These are phyloP conservation scores for Dacryopinax spathularia DNA, from an alignment of 768 basidiomycete genomes.

Conservation along the genomic window DNA sequence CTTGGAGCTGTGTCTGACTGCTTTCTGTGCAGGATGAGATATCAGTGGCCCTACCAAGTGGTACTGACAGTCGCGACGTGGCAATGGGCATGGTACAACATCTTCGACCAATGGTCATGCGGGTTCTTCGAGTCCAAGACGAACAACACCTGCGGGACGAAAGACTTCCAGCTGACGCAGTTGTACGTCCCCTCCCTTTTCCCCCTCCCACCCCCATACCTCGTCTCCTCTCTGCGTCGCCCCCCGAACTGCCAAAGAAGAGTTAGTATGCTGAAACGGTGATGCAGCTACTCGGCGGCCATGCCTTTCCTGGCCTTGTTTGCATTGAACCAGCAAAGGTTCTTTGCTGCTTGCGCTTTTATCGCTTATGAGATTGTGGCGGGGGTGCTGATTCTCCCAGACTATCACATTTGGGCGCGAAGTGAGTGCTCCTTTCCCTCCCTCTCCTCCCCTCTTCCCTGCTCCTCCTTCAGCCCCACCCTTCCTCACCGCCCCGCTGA, in stretches of 20 bases:
- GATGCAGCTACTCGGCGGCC: conserved; percentile 15
- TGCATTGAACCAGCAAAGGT: conserved; percentile 20
- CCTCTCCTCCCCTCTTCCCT: not conserved
- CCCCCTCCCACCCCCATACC: too few relatives aligned
- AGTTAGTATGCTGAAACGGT: too few relatives aligned
- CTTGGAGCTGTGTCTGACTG: too few relatives aligned
- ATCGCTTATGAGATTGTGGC: conserved; percentile 20
- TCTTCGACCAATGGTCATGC: conserved; percentile 4
- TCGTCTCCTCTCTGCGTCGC: too few relatives aligned
- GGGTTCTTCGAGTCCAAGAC: conserved; percentile 13
- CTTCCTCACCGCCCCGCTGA: too few relatives aligned
- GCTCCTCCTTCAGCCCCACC: not conserved
- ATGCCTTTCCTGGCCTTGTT: conserved; percentile 23
- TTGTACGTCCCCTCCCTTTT: conserved; percentile 8
- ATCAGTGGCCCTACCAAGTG: not conserved
- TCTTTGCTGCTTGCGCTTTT: conserved; percentile 17
- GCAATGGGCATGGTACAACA: conserved; percentile 16
- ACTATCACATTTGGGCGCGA: conserved; percentile 26
- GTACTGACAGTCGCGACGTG: conserved; percentile 4
- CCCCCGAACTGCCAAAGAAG: too few relatives aligned
- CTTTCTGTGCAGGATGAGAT: not conserved
- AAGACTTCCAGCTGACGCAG: conserved; percentile 21
- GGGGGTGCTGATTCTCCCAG: conserved; percentile 16
- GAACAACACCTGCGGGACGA: conserved; percentile 16
- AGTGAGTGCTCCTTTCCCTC: conserved; percentile 20